Evolutionary conservation across 2,329 filamentous ascomycete genomes (phyloP), one percentile per base, ranked within the genome.

Genomic region (Clonostachys chloroleuca): DNA sequence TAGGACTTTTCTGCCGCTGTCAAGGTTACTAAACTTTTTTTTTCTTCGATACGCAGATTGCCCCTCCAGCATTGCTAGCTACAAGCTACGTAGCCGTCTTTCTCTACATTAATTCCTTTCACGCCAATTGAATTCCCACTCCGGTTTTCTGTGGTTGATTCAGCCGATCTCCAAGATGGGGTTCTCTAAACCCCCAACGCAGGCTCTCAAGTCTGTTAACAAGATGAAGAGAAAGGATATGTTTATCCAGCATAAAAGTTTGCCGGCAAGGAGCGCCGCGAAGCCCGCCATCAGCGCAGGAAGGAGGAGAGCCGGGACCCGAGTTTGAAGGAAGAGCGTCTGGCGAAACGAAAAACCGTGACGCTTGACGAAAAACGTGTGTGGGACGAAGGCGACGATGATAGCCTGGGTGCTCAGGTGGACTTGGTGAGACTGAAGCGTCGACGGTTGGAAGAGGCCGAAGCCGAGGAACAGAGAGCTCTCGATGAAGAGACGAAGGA

Each of bases 291-390:
- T 63, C 80, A 81, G 43, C 78, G 89, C 50, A 91, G 89, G 69
- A 89, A 87, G 68, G 88, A 92, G 60, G 94, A 99, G 68, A 81
- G 86, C 53, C 88, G 86, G 65, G 83, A 96, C 59, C 92, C 92
- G 3, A 78, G 82, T 49, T 68, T 96, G 50, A 83, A 83, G 55
- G 82, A 81, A 51, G 80, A 86, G 54, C 81, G 94, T 57, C 73
- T 92, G 51, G 83, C 83, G 50, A 82, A 80, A 55, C 96, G 96
- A 69, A 78, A 91, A 40, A 87, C 94, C 1, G 66, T 81, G 47
- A 95, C 90, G 1, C 78, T 96, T 49, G 92, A 96, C 58, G 81
- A 84, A 58, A 96, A 96, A 74, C 83, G 94, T 63, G 83, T 89
- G 34, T 97, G 90, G 89, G 92, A 96, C 58, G 84, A 92, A 45